A percentile compares a stretch with the other conserved stretches of the same genome.
phyloP scores from a whole-genome alignment of 306 rosid genomes.

The Oemleria cerasiformis region DNA sequence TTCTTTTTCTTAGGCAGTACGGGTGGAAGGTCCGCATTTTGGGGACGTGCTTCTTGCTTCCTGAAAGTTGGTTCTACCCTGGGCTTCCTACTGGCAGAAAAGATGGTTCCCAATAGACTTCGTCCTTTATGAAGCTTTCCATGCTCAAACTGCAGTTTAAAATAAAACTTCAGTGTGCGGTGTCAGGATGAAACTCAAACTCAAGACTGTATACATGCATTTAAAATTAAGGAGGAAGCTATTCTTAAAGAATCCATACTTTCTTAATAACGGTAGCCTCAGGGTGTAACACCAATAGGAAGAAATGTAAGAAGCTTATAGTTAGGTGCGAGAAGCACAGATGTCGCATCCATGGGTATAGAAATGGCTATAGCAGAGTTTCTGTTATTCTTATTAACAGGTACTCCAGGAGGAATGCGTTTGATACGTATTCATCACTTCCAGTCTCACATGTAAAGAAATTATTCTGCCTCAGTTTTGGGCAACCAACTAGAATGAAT shows the following conservation, averaged over 20 bases:
- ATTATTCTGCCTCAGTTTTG: not conserved
- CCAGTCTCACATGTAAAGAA: not conserved
- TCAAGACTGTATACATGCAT: not conserved
- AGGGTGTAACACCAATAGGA: not conserved
- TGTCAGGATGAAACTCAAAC: not conserved
- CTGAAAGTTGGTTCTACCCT: conserved; percentile 30
- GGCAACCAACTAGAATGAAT: not conserved
- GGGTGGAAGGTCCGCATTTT: conserved; percentile 80
- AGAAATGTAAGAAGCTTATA: not conserved
- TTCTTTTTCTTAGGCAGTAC: conserved; percentile 69
- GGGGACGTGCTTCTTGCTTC: conserved; percentile 42
- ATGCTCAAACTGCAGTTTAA: conserved; percentile 47
- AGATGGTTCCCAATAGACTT: conserved; percentile 27
- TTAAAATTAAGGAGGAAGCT: not conserved
- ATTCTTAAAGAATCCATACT: not conserved
- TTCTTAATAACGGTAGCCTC: conserved; percentile 2
- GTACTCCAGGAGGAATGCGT: not conserved
- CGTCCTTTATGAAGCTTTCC: conserved; percentile 33
- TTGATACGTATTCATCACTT: not conserved
- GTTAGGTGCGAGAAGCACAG: not conserved
- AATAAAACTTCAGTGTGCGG: conserved; percentile 20
- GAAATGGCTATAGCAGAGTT: not conserved
- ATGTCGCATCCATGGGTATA: not conserved
- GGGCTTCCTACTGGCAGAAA: conserved; percentile 44
- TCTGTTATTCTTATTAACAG: not conserved